Conservation (phyloP, 805 yeast species). For the Ogataea polymorpha region DNA sequence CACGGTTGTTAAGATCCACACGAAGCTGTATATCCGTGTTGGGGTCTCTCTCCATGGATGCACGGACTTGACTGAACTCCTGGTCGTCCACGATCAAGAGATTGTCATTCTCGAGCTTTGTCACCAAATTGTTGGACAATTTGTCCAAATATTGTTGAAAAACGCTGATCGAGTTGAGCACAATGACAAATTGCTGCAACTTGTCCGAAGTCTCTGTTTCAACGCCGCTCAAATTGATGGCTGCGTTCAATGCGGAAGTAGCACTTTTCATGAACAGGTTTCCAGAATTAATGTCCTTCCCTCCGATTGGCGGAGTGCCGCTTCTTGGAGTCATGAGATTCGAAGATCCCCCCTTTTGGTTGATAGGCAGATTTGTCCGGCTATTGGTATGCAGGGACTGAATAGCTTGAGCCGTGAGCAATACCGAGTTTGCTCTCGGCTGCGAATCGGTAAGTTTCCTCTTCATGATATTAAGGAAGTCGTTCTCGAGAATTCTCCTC, state of each 20-base stretch:
- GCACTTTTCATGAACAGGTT: slow-evolving; percentile 42
- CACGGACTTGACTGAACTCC: slow-evolving; percentile 23
- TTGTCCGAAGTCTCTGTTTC: slow-evolving; percentile 46
- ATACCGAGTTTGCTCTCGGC: slow-evolving; percentile 35
- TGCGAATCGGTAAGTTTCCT: slow-evolving; percentile 43
- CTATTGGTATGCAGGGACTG: slow-evolving; percentile 18
- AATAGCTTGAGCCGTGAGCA: slow-evolving; percentile 25
- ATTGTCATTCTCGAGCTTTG: slow-evolving; percentile 25
- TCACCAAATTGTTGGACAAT: slow-evolving; percentile 43
- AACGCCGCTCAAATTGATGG: slow-evolving; percentile 33
- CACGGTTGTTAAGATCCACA: slow-evolving; percentile 16
- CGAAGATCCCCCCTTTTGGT: slow-evolving; percentile 24
- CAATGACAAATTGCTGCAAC: slow-evolving; percentile 58
- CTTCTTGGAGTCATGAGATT: slow-evolving; percentile 27
- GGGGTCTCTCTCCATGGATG: slow-evolving; percentile 22
- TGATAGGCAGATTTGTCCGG: slow-evolving; percentile 8
- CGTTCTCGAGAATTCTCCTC: slow-evolving; percentile 59
- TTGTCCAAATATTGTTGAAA: slow-evolving; percentile 57
- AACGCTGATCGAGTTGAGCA: slow-evolving; percentile 69
- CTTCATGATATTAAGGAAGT: slow-evolving; percentile 55
- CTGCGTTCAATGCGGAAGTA: slow-evolving; percentile 34
- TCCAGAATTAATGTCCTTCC: slow-evolving; percentile 21
- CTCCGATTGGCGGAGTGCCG: slow-evolving; percentile 30
- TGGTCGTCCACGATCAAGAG: slow-evolving; percentile 33
- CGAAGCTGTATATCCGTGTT: slow-evolving; percentile 18